Percentiles rank a stretch among this genome's conserved stretches.
Evolutionary conservation across 129 eudicot species (phyloP).

Genomic region (Artemisia annua): DNA sequence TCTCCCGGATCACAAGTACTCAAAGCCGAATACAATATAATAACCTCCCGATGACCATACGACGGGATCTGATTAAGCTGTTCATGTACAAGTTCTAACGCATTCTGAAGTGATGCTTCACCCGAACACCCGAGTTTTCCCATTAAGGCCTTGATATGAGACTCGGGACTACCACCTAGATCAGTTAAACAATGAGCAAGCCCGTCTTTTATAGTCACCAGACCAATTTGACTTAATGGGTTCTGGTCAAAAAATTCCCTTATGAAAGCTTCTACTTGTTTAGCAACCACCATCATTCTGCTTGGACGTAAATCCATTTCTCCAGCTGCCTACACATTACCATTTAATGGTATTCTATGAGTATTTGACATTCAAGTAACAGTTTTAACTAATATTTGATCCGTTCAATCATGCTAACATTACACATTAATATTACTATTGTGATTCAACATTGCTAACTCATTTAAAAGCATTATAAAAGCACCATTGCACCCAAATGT

Average conservation of each 20-base stretch:
- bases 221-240: slow-evolving; percentile 89
- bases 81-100: slow-evolving; percentile 83
- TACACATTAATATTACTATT: too few species aligned
- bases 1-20: slow-evolving; percentile 99
- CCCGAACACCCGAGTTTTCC: slow-evolving; percentile 92
- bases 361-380: not conserved
- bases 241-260: slow-evolving; percentile 97
- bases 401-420: not conserved
- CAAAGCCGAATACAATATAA: slow-evolving; percentile 80
- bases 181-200: slow-evolving; percentile 85
- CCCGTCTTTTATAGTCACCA: slow-evolving; percentile 80
- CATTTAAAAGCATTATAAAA: not conserved
- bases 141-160: slow-evolving; percentile 86
- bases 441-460: too few species aligned
- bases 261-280: slow-evolving; percentile 89
- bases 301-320: slow-evolving; percentile 92
- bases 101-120: slow-evolving; percentile 90
- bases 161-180: slow-evolving; percentile 98
- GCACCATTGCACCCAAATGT: too few species aligned
- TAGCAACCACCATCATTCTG: slow-evolving; percentile 88
- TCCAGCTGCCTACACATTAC: slow-evolving; percentile 78
- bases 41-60: slow-evolving; percentile 93
- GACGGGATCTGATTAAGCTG: slow-evolving; percentile 81
- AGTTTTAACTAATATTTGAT: not conserved
- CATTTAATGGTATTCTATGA: slow-evolving; percentile 2